Base-by-base conservation (phyloP, 192 early-diverging fungal species). In the Coemansia sp. region DNA sequence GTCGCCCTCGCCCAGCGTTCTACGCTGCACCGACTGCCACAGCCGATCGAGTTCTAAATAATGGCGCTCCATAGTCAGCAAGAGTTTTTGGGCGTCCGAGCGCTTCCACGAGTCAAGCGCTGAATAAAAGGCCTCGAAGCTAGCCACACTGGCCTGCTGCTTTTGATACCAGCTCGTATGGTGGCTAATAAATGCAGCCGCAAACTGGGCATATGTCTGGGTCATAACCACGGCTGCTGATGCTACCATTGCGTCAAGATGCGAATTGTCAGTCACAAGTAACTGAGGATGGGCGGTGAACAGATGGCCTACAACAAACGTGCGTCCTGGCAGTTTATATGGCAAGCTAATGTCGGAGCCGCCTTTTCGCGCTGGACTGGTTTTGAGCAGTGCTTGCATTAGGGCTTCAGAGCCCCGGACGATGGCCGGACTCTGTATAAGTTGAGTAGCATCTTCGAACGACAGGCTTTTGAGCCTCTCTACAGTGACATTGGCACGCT, bases 101-200 rank as follows among this genome's bases (percentile, higher is more conserved):
- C 67, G 69, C 46, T 83, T 83, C 80, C 80, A 83, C 47, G 72
- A 74, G 40, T 83, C 75, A 27, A 83, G 57, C 24, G 80, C 72
- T 20, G 38, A 63, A n/a, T 71, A 63, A 24, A 83, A 83, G 0
- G 75, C 75, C 44, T 60, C 64, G 58, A 75, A 78, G 66, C 75
- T 71, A 44, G 72, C 66, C 3, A 68, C 50, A 64, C 77, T 75
- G 18, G 69, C 58, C 4, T 70, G 66, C 52, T 65, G 75, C 27
- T 52, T 61, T 20, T 70, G 65, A 8, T 64, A 63, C 80, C 75
- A 78, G 69, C 62, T 44, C 62, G 3, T 13, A 1, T 73, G 57
- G 24, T 58, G 40, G 4, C 43, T 61, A 38, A 55, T 24, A 46
- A 74, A 57, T 38, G 72, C 29, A 9, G 29, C 52, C 4, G 39